These are phyloP conservation scores for Debaryomyces sp. DNA, from an alignment of 1,139 yeast genomes.

Conservation along the genomic window DNA sequence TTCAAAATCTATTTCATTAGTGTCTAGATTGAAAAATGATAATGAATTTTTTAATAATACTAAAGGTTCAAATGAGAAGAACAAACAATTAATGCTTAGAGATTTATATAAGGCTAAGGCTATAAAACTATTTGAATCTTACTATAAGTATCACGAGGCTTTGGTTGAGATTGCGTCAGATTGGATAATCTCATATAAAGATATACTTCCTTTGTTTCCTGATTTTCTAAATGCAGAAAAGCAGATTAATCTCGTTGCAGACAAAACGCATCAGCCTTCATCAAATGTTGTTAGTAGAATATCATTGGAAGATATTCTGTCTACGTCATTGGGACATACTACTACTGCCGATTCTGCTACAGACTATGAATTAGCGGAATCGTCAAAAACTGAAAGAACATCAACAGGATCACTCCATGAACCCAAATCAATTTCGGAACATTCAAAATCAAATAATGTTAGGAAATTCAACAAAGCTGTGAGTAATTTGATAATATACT, in stretches of 20 bases:
- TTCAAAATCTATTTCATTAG: constrained; percentile 38
- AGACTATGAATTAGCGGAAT: constrained; percentile 21
- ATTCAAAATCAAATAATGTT: constrained; percentile 25
- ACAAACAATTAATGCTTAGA: constrained; percentile 34
- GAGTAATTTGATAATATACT: constrained; percentile 54
- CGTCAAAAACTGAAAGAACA: constrained; percentile 7
- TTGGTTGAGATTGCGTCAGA: constrained; percentile 46
- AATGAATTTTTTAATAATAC: constrained; percentile 27
- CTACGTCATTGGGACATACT: constrained; percentile 14
- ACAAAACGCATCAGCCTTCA: constrained; percentile 17
- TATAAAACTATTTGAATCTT: constrained; percentile 34
- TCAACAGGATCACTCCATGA: constrained; percentile 12
- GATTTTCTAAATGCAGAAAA: constrained; percentile 38
- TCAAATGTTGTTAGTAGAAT: constrained; percentile 30
- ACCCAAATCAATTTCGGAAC: constrained; percentile 7
- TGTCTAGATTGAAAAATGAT: constrained; percentile 26
- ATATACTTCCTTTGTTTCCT: constrained; percentile 42
- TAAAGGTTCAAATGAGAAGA: constrained; percentile 23
- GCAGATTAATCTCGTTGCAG: constrained; percentile 3
- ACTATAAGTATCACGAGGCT: constrained; percentile 42
- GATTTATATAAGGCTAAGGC: constrained; percentile 38
- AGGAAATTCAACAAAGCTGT: constrained; percentile 46
- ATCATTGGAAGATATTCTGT: constrained; percentile 29
- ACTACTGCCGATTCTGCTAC: constrained; percentile 33
- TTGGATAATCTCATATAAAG: constrained; percentile 43